These are phyloP conservation scores for Nicotiana undulata DNA, from an alignment of 257 asterid genomes.

Conservation along the genomic window DNA sequence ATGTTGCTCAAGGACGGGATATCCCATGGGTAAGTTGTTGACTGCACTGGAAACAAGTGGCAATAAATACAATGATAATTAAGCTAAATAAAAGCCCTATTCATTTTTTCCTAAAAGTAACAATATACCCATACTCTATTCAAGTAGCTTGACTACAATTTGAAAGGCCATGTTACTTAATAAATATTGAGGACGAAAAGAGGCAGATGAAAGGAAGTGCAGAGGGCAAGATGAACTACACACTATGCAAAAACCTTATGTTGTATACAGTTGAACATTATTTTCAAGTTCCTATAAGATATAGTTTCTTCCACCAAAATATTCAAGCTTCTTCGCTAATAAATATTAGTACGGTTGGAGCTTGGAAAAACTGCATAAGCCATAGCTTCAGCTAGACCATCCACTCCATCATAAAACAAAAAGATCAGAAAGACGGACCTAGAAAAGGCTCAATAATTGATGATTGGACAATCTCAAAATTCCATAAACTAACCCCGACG, in stretches of 20 bases:
- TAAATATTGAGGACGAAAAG: neutral
- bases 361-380: neutral
- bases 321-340: neutral
- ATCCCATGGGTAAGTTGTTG: constrained; percentile 91
- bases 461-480: neutral
- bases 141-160: neutral
- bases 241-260: neutral
- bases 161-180: neutral
- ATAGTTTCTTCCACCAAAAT: neutral
- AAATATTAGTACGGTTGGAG: neutral
- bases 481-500: neutral
- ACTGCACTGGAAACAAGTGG: constrained; percentile 67
- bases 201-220: neutral
- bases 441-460: neutral
- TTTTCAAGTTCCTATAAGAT: neutral
- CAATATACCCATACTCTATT: neutral
- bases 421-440: neutral
- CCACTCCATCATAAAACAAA: neutral
- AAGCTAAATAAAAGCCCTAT: neutral
- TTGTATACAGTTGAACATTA: neutral
- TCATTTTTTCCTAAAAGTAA: neutral
- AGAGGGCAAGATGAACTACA: neutral
- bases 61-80: constrained; percentile 24
- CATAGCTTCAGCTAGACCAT: neutral
- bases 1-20: constrained; percentile 77